Evolutionary conservation across 2,329 filamentous ascomycete genomes (phyloP).

Genomic region (Mollisiaceae sp.): DNA sequence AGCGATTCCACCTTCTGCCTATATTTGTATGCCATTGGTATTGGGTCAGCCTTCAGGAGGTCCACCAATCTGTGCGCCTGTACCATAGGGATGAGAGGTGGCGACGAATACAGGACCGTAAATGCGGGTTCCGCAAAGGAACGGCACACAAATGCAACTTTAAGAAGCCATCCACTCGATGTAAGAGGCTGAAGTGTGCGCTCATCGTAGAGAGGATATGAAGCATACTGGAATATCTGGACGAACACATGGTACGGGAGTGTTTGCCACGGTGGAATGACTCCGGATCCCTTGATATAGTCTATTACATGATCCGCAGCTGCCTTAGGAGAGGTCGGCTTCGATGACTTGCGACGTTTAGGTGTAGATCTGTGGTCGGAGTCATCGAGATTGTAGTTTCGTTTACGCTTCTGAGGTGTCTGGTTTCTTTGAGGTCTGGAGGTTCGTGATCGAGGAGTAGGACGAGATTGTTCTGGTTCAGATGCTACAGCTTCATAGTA

Average conservation of each 20-base stretch:
- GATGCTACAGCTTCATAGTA: constrained; percentile 16
- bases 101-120: constrained; percentile 72
- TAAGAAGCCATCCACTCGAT: constrained; percentile 66
- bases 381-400: constrained; percentile 10
- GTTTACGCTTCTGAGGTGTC: neutral
- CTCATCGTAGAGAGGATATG: constrained; percentile 59
- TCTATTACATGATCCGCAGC: neutral
- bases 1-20: constrained; percentile 41
- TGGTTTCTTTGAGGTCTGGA: constrained; percentile 10
- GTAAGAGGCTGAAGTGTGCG: constrained; percentile 49
- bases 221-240: constrained; percentile 72
- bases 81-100: constrained; percentile 62
- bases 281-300: constrained; percentile 33
- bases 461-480: constrained; percentile 17
- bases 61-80: constrained; percentile 58
- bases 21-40: constrained; percentile 37
- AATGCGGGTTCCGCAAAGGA: constrained; percentile 75
- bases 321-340: constrained; percentile 18
- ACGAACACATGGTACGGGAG: constrained; percentile 73
- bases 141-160: constrained; percentile 65
- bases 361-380: constrained; percentile 9
- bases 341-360: constrained; percentile 32
- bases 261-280: constrained; percentile 61
- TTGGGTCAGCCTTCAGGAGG: constrained; percentile 49
- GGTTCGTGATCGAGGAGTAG: constrained; percentile 17